Evolutionary conservation across 495 filamentous ascomycete genomes (phyloP), one percentile per base, ranked within the genome.

Genomic region (Pyrenula massariospora): DNA sequence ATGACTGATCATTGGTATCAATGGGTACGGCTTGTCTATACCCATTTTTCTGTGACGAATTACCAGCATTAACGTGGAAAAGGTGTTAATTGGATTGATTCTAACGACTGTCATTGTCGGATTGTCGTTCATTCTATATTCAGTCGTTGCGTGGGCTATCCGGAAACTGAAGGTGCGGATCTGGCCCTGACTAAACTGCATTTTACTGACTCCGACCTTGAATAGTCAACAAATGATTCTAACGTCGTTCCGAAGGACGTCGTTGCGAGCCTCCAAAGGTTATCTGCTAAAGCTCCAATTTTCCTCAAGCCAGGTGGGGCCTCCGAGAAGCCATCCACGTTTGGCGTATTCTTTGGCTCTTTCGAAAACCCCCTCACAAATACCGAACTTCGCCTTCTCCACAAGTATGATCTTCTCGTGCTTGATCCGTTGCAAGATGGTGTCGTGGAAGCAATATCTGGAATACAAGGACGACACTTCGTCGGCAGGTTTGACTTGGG

Each of bases 321-420:
- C 15, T 56, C 56, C 22, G 60, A 57, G 23, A 75, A 74, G 55
- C 73, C 74, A 8, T 61, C 64, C 3, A 72, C 74, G 20, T 78
- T 77, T 58, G 77, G 77, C 10, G 71, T 77, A 15, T 79, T 77
- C 55, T 63, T 81, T 2, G 77, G 77, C 15, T 54, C 57, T 5
- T 69, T 81, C 25, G 59, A 57, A 12, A 60, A 60, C 24, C 71
- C 72, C 11, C 64, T 63, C 1, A 68, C 62, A 12, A 51, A 64
- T 24, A 59, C 67, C 10, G 65, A 78, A 56, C 48, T 60, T 47
- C 62, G 57, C 5, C 31, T 78, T 22, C 60, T 79, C 3, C 53
- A 62, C 23, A 68, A 70, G 62, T 79, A 73, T 74, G 75, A 81
- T 54, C 59, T 74, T 15, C 53, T 79, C 31, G 63, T 81, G 5